A percentile compares a stretch with the other conserved stretches of the same genome.
Conservation (phyloP, 768 basidiomycete genomes). For the Termitomyces sp. region DNA sequence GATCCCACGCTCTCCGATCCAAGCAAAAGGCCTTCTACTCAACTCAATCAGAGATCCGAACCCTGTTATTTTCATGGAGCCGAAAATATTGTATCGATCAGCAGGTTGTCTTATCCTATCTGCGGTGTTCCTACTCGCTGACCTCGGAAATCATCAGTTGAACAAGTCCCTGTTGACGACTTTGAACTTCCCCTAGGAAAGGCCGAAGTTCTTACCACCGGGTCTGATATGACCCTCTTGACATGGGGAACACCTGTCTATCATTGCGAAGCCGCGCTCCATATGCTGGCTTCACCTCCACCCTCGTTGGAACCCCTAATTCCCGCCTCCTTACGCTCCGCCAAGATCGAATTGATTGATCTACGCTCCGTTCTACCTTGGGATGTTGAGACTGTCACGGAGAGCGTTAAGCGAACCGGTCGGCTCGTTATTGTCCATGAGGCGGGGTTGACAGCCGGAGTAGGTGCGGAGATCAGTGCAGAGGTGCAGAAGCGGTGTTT, state of each 20-base stretch:
- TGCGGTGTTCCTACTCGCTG: background rate
- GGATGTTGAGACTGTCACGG: constrained; percentile 76
- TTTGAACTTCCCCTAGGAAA: constrained; percentile 78
- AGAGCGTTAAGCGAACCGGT: constrained; percentile 84
- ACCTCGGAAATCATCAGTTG: constrained; percentile 42
- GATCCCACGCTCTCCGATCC: constrained; percentile 91
- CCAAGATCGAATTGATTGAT: constrained; percentile 87
- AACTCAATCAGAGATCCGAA: constrained; percentile 89
- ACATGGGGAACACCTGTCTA: constrained; percentile 95
- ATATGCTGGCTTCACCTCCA: constrained; percentile 67
- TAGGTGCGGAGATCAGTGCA: constrained; percentile 89
- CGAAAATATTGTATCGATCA: constrained; percentile 89
- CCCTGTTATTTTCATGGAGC: constrained; percentile 95
- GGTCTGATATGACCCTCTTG: constrained; percentile 83
- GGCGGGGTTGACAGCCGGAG: constrained; percentile 82
- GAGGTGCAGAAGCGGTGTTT: constrained; percentile 89
- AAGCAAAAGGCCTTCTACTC: constrained; percentile 91
- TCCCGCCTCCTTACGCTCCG: constrained; percentile 58
- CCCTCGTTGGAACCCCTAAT: constrained; percentile 58
- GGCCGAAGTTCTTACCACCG: constrained; percentile 72
- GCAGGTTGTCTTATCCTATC: constrained; percentile 43
- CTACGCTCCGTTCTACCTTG: constrained; percentile 86
- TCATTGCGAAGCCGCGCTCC: constrained; percentile 81
- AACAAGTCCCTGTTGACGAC: constrained; percentile 90
- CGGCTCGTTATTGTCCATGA: constrained; percentile 89